Evolutionary conservation across 1,284 basidiomycete species (phyloP), one percentile per base, ranked within the genome.

Genomic region (Cryptococcus sp.): DNA sequence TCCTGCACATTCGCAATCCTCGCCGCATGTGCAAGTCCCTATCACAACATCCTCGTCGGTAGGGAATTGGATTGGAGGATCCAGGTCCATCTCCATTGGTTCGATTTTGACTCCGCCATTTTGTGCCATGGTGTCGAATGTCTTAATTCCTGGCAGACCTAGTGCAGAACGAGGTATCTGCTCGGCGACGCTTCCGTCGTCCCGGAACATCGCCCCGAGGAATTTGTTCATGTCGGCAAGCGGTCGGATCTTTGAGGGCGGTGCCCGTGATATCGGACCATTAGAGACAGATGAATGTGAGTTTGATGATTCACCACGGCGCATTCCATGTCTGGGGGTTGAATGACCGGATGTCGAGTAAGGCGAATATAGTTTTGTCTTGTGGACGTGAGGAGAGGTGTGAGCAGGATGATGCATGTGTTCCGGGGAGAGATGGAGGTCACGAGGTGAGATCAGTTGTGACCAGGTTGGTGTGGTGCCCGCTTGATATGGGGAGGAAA

Each of bases 321-420:
- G 60, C 52, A 14, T 47, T 30, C 60, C 62, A 31, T 67, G 65
- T 7, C 65, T 62, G 2, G 65, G 59, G 0, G 57, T 59, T 7
- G 63, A 54, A 30, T 58, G 51, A 6, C 67, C 65, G 41, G 63
- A 65, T 11, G 62, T 65, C 2, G 70, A 60, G 56, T 78, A 78
- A 0, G 76, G 76, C 23, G 70, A 74, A 58, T 74, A 78, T n/a
- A 77, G 66, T 43, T 71, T 71, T 11, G 76, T 70, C 60, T 76
- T 76, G 67, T 77, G 76, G 3, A 74, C 70, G 47, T 72, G 67
- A 5, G 67, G 68, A 2, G 67, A 70, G 0, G 72, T 73, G 56
- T 75, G 74, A 4, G 67, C 61, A 1, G 74, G 72, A 58, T 70
- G 74, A 50, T 71, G 70, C 46, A 64, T 66, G 56, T 71, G 66